Evolutionary conservation across 306 rosid species (phyloP), one percentile per base, ranked within the genome.

Genomic region (Lathyrus sativus): DNA sequence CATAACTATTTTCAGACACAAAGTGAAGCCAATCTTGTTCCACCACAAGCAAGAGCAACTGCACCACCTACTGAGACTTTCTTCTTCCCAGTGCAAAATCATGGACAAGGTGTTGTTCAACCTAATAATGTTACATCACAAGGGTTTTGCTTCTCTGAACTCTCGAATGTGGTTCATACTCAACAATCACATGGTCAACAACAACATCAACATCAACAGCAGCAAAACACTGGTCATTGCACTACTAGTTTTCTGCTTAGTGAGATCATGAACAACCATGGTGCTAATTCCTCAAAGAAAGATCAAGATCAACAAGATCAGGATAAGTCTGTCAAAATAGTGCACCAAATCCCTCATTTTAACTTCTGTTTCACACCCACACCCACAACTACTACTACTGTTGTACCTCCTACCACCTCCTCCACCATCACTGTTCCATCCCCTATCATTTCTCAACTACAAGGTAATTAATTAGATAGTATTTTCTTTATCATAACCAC

Each of bases 141-240:
- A 77, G 95, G 91, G 11, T 80, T 92, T 84, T 81, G 83, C 75
- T 88, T 88, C 65, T 84, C 96, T 12, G 90, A 92, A 67, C 89
- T 87, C 4, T 78, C 85, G 1, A 76, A 70, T 62, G 79, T 84
- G 39, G 85, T 73, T 67, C 89, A 81, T 13, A 62, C 28, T 18
- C 82, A 77, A 5, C 39, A 35, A 35, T 31, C 35, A 31, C 35
- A 31, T 31, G 35, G 6, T 31, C 39, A 35, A 33, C 38, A 33
- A 6, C 38, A 33, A 1, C 38, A 33, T n/a, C 38, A 33, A 6
- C 38, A 33, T n/a, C 69, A 53, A 56, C 42, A 53, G n/a, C 82
- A 68, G 0, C 85, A 75, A 3, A 55, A 62, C 22, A 48, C 65
- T 33, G 87, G 84, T 43, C 82, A 91, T 51, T 81, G 90, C 78